These are phyloP conservation scores for Monilinia laxa DNA, from an alignment of 2,329 filamentous ascomycete species.

Conservation along the genomic window DNA sequence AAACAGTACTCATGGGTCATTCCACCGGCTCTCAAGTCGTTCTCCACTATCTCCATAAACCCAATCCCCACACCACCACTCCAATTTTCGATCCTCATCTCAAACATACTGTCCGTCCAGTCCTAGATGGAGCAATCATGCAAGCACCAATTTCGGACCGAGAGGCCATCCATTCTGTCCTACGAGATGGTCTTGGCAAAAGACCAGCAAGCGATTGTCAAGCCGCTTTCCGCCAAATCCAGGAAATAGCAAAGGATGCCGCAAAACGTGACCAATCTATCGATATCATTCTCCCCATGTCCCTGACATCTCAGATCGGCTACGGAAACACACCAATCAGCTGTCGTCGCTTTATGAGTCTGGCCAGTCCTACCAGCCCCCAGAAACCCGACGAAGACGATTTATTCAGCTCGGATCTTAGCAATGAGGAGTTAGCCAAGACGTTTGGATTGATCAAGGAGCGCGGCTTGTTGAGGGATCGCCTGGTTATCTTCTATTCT, in stretches of 20 bases:
- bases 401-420: conserved; percentile 62
- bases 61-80: conserved; percentile 41
- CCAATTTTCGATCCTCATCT: conserved; percentile 16
- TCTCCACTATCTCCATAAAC: conserved; percentile 57
- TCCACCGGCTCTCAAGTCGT: conserved; percentile 67
- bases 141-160: conserved; percentile 64
- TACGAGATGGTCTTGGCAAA: conserved; percentile 40
- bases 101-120: conserved; percentile 43
- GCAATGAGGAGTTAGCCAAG: conserved; percentile 47
- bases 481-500: conserved; percentile 47
- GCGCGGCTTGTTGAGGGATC: conserved; percentile 29
- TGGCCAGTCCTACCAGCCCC: conserved; percentile 51
- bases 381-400: conserved; percentile 58
- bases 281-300: conserved; percentile 41
- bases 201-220: conserved; percentile 33
- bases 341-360: conserved; percentile 44
- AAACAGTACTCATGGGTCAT: conserved; percentile 65
- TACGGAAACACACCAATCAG: conserved; percentile 40
- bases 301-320: conserved; percentile 37
- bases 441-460: conserved; percentile 55
- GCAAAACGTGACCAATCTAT: conserved; percentile 28
- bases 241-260: conserved; percentile 41
- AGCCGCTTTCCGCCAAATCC: conserved; percentile 39
- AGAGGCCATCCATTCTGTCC: conserved; percentile 48
- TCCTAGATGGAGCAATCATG: conserved; percentile 58